These are phyloP conservation scores for Lactarius akahatsu DNA, from an alignment of 768 basidiomycete genomes.

Conservation along the genomic window DNA sequence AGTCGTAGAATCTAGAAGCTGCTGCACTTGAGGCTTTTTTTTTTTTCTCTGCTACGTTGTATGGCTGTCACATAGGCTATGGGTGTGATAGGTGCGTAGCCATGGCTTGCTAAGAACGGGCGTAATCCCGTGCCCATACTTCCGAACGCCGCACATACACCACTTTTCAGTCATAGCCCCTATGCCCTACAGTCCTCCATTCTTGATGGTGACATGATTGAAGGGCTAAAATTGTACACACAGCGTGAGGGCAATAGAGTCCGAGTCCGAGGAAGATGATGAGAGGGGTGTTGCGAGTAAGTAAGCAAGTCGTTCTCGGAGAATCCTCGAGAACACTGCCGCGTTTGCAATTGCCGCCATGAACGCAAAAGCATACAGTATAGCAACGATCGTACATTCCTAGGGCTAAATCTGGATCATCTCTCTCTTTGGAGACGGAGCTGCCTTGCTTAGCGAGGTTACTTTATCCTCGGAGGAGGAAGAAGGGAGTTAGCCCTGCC, in stretches of 20 bases:
- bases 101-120: background rate
- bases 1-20: background rate
- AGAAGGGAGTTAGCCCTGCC: background rate
- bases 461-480: conserved; percentile 1
- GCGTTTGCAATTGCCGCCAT: background rate
- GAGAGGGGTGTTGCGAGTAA: background rate
- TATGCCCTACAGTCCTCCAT: conserved; percentile 18
- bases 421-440: background rate
- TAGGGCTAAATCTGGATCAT: background rate
- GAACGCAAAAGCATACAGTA: conserved; percentile 1
- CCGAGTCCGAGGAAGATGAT: background rate
- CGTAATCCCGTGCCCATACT: conserved; percentile 11
- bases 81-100: conserved; percentile 23
- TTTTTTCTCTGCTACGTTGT: background rate
- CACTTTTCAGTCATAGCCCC: conserved; percentile 13
- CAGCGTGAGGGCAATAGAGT: background rate
- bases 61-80: conserved; percentile 11
- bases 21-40: background rate
- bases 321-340: conserved; percentile 2
- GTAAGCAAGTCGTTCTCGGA: conserved; percentile 1
- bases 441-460: background rate
- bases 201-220: conserved; percentile 10
- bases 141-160: conserved; percentile 25
- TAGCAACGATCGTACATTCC: background rate
- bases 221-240: conserved; percentile 13